Base-by-base conservation (phyloP, 208 protist genomes). In the Porcisia hertigi region DNA sequence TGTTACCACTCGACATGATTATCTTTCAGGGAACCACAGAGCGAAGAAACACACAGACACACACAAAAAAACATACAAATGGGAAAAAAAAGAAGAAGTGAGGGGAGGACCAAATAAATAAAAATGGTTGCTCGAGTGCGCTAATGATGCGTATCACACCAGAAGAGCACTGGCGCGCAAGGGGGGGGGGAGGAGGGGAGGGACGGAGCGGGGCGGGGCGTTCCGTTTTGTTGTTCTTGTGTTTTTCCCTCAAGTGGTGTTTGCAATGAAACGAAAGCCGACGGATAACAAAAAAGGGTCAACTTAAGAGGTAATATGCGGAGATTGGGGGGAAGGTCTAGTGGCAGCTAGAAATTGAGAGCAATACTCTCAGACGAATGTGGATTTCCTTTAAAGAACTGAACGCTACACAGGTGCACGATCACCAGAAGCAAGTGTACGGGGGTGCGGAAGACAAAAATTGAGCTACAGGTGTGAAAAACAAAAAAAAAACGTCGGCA, bases 1-100 rank as follows among this genome's bases (percentile, higher is more conserved):
- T 36, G 74, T 54, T 81, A 39, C 82, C 83, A 14, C 81, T 71
- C n/a, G 85, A 85, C 86, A 92, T 92, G 67, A 18, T 66, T 34
- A 6, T 6, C 45, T 30, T 54, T 65, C 14, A 11, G 57, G 59
- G 34, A 39, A 58, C 23, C 11, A 20, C 30, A 30, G 14, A 47
- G 58, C 39, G 75, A 11, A 3, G 47, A 52, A 52, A 52, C 47
- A 30, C 47, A 62, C 45, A 78, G 23, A 41, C 23, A 69, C 63
- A 69, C 63, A 69, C 63, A 45, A 11, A 69, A 7, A 69, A 7
- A 14, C 36, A 6, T 49, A 63, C 6, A 47, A 18, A 47, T n/a
- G 23, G 47, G 2, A 52, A 41, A 62, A 62, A 7, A 12, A 58
- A 4, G 16, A 7, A 25, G 16, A 3, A 25, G 45, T 49, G 20